Conservation (phyloP, 208 protist genomes). For the Trypanosoma boissoni region DNA sequence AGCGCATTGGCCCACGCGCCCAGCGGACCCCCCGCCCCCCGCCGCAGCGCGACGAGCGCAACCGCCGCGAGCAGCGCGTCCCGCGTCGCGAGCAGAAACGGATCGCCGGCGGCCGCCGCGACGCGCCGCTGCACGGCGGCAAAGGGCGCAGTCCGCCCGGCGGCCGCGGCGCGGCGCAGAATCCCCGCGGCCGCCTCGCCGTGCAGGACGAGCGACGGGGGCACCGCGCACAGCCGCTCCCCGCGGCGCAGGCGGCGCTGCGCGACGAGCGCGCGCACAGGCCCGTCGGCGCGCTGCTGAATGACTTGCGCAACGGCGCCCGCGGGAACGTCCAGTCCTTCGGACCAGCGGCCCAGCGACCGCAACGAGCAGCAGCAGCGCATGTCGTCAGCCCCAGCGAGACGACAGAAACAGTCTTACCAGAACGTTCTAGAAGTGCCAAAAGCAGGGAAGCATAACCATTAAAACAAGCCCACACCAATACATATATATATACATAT, state of each 20-base stretch:
- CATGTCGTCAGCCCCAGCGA: constrained; percentile 1
- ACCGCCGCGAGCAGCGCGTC: constrained; percentile 61
- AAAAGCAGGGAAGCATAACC: too few species aligned
- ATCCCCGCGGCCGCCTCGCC: constrained; percentile 38
- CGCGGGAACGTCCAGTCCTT: constrained; percentile 7
- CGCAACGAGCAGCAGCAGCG: constrained; percentile 2
- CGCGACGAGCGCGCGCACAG: constrained; percentile 64
- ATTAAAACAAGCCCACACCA: too few species aligned
- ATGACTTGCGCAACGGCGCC: constrained; percentile 24
- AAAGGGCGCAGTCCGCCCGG: constrained; percentile 1
- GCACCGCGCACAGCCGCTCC: constrained; percentile 53
- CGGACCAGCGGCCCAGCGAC: constrained; percentile 11
- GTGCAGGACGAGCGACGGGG: constrained; percentile 40
- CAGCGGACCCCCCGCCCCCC: constrained; percentile 23
- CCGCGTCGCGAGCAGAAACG: constrained; percentile 39
- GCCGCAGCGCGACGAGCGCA: constrained; percentile 44
- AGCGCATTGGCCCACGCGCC: constrained; percentile 38
- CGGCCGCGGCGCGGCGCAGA: constrained; percentile 22
- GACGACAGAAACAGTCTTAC: constrained; percentile 2
- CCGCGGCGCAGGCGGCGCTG: constrained; percentile 44
- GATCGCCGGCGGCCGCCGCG: constrained; percentile 2
- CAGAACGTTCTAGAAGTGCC: too few species aligned
- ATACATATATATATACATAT: too few species aligned
- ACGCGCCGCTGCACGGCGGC: constrained; percentile 2
- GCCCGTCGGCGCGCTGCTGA: background rate